Conservation (phyloP, 352 stramenopile genomes). For the Pythium grandisporangium region DNA sequence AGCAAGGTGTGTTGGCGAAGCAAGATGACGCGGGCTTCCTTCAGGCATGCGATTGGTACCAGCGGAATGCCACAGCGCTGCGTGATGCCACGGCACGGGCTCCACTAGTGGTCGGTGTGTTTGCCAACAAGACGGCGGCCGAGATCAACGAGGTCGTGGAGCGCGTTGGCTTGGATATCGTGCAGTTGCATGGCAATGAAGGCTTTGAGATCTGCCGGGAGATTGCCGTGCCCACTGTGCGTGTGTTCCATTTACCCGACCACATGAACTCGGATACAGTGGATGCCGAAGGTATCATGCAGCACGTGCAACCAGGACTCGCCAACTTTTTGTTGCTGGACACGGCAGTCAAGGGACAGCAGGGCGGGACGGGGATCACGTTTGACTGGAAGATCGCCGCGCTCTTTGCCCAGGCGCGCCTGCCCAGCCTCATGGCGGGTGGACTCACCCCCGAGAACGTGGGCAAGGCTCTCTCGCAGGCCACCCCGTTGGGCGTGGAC, state of each 20-base stretch:
- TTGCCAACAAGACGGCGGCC: constrained; percentile 92
- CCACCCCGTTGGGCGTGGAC: constrained; percentile 90
- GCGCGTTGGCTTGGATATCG: constrained; percentile 92
- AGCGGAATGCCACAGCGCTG: constrained; percentile 55
- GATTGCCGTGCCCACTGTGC: constrained; percentile 86
- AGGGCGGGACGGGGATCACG: constrained; percentile 87
- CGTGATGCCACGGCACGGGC: constrained; percentile 59
- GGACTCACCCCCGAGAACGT: constrained; percentile 94
- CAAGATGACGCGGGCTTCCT: constrained; percentile 15
- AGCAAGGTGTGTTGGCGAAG: constrained; percentile 18
- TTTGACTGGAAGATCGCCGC: constrained; percentile 96
- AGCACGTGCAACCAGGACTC: constrained; percentile 44
- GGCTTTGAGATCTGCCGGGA: constrained; percentile 83
- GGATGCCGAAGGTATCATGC: constrained; percentile 62
- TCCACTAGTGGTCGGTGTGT: constrained; percentile 92
- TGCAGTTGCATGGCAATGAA: constrained; percentile 97
- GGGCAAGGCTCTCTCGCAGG: constrained; percentile 71
- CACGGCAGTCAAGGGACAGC: constrained; percentile 92
- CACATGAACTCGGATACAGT: constrained; percentile 57
- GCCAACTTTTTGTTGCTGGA: constrained; percentile 93
- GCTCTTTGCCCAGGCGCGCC: constrained; percentile 79
- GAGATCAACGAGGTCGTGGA: constrained; percentile 87
- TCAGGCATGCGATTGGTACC: constrained; percentile 65
- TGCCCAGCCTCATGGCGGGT: constrained; percentile 96
- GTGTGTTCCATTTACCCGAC: constrained; percentile 91